phyloP scores from a whole-genome alignment of 106 monocot genomes.

The Dioscorea dumetorum region DNA sequence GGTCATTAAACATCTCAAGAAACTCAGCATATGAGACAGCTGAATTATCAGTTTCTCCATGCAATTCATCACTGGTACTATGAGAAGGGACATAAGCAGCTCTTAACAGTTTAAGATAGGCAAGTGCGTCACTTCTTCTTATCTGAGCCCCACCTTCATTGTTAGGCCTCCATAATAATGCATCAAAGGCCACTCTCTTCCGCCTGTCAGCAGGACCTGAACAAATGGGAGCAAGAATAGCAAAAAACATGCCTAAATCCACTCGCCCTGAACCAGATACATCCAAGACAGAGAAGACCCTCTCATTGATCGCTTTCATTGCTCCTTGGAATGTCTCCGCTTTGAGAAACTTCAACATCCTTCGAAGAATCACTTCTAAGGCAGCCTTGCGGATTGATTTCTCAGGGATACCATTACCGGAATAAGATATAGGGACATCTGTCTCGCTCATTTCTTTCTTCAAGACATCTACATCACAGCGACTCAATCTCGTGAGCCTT shows the following conservation, averaged over 20 bases:
- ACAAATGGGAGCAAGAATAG: slow-evolving; percentile 77
- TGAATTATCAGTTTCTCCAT: slow-evolving; percentile 70
- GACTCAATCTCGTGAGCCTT: slow-evolving; percentile 59
- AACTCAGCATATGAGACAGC: slow-evolving; percentile 73
- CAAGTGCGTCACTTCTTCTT: slow-evolving; percentile 54
- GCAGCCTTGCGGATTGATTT: slow-evolving; percentile 93
- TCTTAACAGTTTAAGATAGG: slow-evolving; percentile 73
- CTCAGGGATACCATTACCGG: slow-evolving; percentile 66
- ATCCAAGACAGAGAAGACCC: slow-evolving; percentile 80
- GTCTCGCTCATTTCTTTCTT: slow-evolving; percentile 76
- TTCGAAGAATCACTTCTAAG: slow-evolving; percentile 73
- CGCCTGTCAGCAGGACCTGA: slow-evolving; percentile 50
- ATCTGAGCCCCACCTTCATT: slow-evolving; percentile 56
- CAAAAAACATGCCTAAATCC: slow-evolving; percentile 91
- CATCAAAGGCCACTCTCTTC: slow-evolving; percentile 72
- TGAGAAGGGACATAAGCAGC: slow-evolving; percentile 89
- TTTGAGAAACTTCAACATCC: slow-evolving; percentile 71
- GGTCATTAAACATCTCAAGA: slow-evolving; percentile 92
- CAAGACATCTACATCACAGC: slow-evolving; percentile 61
- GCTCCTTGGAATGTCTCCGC: slow-evolving; percentile 85
- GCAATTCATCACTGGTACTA: slow-evolving; percentile 80
- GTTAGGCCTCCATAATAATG: slow-evolving; percentile 72
- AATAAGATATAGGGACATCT: slow-evolving; percentile 87
- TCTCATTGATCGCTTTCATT: slow-evolving; percentile 85
- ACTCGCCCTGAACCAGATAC: slow-evolving; percentile 80